A percentile compares a stretch with the other conserved stretches of the same genome.
These are phyloP conservation scores for Trichoderma asperelloides DNA, from an alignment of 495 filamentous ascomycete genomes.

Conservation along the genomic window DNA sequence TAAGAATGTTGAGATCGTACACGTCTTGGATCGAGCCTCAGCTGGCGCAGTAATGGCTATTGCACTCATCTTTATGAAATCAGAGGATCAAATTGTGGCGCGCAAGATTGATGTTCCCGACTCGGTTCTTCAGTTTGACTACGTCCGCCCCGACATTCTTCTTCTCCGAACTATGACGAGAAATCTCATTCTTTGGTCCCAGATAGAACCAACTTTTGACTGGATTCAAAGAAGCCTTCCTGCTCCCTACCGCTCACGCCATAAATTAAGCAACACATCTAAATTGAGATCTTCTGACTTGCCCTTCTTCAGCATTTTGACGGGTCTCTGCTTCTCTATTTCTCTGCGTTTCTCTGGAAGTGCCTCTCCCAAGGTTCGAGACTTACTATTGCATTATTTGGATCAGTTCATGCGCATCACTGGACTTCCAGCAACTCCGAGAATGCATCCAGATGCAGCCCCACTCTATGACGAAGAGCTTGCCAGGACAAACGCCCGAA, in stretches of 20 bases:
- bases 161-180: constrained; percentile 83
- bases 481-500: constrained; percentile 69
- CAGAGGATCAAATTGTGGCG: constrained; percentile 79
- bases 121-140: constrained; percentile 82
- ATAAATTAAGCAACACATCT: constrained; percentile 42
- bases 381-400: constrained; percentile 74
- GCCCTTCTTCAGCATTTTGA: constrained; percentile 86
- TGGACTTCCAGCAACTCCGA: constrained; percentile 42
- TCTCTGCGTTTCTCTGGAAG: constrained; percentile 85
- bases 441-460: constrained; percentile 14
- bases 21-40: constrained; percentile 85
- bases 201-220: constrained; percentile 55
- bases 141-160: constrained; percentile 87
- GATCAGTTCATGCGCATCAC: constrained; percentile 80
- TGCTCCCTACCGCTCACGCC: constrained; percentile 47
- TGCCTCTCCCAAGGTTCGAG: constrained; percentile 57
- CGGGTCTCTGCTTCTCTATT: constrained; percentile 79
- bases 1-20: constrained; percentile 79
- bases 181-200: constrained; percentile 88
- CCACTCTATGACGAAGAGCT: constrained; percentile 71
- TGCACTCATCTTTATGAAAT: constrained; percentile 96
- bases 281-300: constrained; percentile 66
- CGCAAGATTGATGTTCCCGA: constrained; percentile 90
- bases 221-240: constrained; percentile 76
- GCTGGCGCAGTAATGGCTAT: constrained; percentile 83